Percentiles rank a stretch among this genome's conserved stretches.
Evolutionary conservation across 371 early-diverging fungal genomes (phyloP).

Genomic region (Capniomyces stellatus): DNA sequence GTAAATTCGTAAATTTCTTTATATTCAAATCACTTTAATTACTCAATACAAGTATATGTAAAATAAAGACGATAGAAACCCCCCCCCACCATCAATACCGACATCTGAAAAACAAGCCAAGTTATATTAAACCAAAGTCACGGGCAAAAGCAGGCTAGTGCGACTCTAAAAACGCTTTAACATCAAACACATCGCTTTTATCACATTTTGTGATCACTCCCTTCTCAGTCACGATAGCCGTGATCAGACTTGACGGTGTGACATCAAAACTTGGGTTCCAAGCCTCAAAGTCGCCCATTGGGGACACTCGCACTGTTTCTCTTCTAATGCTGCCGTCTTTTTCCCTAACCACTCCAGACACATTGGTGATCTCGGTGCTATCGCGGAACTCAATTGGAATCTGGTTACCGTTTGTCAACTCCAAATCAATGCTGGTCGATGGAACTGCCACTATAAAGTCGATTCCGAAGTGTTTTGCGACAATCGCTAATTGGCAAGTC

Average conservation of each 20-base stretch:
- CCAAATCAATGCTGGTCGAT: slow-evolving; percentile 74
- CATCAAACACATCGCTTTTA: slow-evolving; percentile 33
- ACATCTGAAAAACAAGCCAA: too few species aligned
- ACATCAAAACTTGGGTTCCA: slow-evolving; percentile 97
- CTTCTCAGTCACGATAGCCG: slow-evolving; percentile 83
- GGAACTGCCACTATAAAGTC: slow-evolving; percentile 92
- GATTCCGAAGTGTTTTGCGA: slow-evolving; percentile 67
- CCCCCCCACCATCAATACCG: too few species aligned
- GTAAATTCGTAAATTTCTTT: too few species aligned
- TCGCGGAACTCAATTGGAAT: slow-evolving; percentile 81
- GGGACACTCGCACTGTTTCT: slow-evolving; percentile 55
- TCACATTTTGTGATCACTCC: slow-evolving; percentile 57
- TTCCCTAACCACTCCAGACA: background rate
- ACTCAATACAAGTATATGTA: too few species aligned
- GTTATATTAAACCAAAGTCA: too few species aligned
- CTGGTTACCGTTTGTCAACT: slow-evolving; percentile 38
- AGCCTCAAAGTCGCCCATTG: slow-evolving; percentile 50
- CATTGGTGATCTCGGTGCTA: slow-evolving; percentile 47
- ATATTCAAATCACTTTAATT: too few species aligned
- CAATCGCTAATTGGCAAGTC: slow-evolving; percentile 86
- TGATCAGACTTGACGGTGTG: slow-evolving; percentile 70
- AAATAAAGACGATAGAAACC: too few species aligned
- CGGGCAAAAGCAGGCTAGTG: too few species aligned
- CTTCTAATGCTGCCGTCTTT: slow-evolving; percentile 2
- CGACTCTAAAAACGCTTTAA: background rate